phyloP scores from a whole-genome alignment of 345 rosid species.

The Euclidium syriacum region DNA sequence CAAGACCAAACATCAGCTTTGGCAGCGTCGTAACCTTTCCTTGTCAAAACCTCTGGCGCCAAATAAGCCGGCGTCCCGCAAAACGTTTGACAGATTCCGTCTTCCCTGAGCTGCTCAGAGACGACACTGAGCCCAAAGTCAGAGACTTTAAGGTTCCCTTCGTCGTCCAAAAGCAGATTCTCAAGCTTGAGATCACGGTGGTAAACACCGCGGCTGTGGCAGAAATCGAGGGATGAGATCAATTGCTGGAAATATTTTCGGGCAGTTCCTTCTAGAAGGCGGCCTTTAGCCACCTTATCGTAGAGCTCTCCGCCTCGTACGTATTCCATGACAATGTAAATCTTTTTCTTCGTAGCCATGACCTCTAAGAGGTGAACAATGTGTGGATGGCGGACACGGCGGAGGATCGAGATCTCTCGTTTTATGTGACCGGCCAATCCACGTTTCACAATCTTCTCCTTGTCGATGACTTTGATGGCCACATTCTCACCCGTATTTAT shows the following conservation, averaged over 20 bases:
- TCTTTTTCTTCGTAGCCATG: slow-evolving; percentile 74
- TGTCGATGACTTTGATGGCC: slow-evolving; percentile 79
- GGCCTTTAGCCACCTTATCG: slow-evolving; percentile 62
- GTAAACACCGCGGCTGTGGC: slow-evolving; percentile 85
- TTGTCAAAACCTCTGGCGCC: slow-evolving; percentile 76
- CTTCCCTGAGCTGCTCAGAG: slow-evolving; percentile 63
- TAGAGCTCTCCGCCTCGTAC: slow-evolving; percentile 87
- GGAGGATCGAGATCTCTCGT: slow-evolving; percentile 91
- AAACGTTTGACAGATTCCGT: slow-evolving; percentile 63
- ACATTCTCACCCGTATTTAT: slow-evolving; percentile 60
- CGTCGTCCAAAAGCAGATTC: slow-evolving; percentile 68
- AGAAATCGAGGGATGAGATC: slow-evolving; percentile 75
- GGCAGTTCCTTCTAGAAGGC: slow-evolving; percentile 58
- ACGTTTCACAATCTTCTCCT: slow-evolving; percentile 48
- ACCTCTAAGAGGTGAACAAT: slow-evolving; percentile 76
- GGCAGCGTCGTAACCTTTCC: slow-evolving; percentile 83
- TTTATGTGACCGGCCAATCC: slow-evolving; percentile 56
- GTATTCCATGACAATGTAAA: slow-evolving; percentile 84
- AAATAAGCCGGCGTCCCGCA: slow-evolving; percentile 78
- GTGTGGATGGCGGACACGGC: slow-evolving; percentile 59
- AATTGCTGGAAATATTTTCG: slow-evolving; percentile 74
- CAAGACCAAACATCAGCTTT: slow-evolving; percentile 95
- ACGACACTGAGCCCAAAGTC: slow-evolving; percentile 86
- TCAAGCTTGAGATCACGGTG: slow-evolving; percentile 94
- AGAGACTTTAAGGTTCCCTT: slow-evolving; percentile 66